Percentiles rank a stretch among this genome's conserved stretches.
phyloP scores from a whole-genome alignment of 2,329 filamentous ascomycete species.

The Lasiodiplodia sp. region DNA sequence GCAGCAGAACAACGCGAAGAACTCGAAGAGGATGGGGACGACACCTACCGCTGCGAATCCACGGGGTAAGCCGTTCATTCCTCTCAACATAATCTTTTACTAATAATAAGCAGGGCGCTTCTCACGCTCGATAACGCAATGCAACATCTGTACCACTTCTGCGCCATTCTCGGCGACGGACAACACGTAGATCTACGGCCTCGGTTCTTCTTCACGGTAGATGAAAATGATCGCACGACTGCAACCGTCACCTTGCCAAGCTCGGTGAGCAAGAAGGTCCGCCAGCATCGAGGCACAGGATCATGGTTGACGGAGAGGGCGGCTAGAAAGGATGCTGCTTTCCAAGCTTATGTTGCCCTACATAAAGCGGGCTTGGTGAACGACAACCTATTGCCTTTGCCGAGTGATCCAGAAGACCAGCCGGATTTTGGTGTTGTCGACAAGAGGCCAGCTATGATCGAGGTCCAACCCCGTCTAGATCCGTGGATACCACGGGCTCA shows the following conservation, averaged over 20 bases:
- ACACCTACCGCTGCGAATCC: constrained; percentile 34
- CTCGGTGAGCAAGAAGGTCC: constrained; percentile 69
- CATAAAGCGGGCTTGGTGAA: constrained; percentile 76
- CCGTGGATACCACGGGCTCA: constrained; percentile 38
- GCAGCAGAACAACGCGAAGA: constrained; percentile 54
- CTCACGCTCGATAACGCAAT: constrained; percentile 77
- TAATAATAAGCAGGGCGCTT: constrained; percentile 59
- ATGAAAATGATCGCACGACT: constrained; percentile 46
- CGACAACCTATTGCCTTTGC: constrained; percentile 74
- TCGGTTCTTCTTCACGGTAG: constrained; percentile 67
- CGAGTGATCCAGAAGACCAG: constrained; percentile 1
- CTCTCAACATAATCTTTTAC: not conserved
- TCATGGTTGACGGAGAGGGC: constrained; percentile 75
- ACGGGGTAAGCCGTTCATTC: constrained; percentile 37
- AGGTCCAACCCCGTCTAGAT: constrained; percentile 38
- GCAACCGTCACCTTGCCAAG: constrained; percentile 76
- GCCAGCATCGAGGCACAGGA: constrained; percentile 58
- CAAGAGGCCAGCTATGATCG: constrained; percentile 39
- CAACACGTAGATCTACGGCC: constrained; percentile 72
- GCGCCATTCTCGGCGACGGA: constrained; percentile 64
- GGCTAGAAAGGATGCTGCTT: constrained; percentile 82
- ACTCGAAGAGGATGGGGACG: constrained; percentile 56
- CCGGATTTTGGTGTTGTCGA: constrained; percentile 32
- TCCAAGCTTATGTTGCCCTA: constrained; percentile 77
- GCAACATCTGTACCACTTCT: constrained; percentile 84